Evolutionary conservation across 83 land plant species (phyloP), one percentile per base, ranked within the genome.

Genomic region (Isoetes engelmannii): DNA sequence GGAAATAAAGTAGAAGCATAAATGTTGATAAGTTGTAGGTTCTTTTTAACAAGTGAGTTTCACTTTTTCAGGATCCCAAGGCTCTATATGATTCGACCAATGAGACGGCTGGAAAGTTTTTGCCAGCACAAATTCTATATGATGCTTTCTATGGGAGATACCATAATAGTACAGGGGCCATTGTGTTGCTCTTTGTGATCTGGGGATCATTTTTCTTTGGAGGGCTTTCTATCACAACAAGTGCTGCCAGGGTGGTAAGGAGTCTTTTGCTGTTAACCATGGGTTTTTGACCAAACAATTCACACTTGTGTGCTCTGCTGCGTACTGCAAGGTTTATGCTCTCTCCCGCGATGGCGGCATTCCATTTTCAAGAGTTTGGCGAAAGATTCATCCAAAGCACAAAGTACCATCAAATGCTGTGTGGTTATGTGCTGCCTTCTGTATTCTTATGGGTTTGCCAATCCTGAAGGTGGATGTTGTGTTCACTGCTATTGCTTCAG

Each of bases 121-220:
- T 86, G 20, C 87, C 89, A 5, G 92, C 86, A 53, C 96, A 90
- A 63, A 90, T 90, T 57, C 79, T 90, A 7, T 90, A 84, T 61
- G 92, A 90, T 82, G 92, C 92, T 47, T 88, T 90, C 71, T 83
- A 88, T 81, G 92, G 89, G 69, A 72, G 96, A 41, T 88, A 82
- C 66, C 84, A 84, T 5, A 87, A 79, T 70, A 67, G 78, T 37
- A 64, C 78, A 56, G 96, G 92, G 44, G 92, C 92, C 5, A 87
- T 90, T 19, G 59, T 90, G 18, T 50, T 85, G 15, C 76, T 90
- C 4, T 58, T 83, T 65, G 56, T 90, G 47, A 87, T 87, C 19
- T 87, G 96, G 92, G 92, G 87, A 13, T 90, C 89, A 20, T 90
- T 84, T 69, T 89, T 89, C 80, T 89, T 89, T 70, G 92, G 86